These are phyloP conservation scores for Scolecobasidium constrictum DNA, from an alignment of 2,329 filamentous ascomycete species.

Conservation along the genomic window DNA sequence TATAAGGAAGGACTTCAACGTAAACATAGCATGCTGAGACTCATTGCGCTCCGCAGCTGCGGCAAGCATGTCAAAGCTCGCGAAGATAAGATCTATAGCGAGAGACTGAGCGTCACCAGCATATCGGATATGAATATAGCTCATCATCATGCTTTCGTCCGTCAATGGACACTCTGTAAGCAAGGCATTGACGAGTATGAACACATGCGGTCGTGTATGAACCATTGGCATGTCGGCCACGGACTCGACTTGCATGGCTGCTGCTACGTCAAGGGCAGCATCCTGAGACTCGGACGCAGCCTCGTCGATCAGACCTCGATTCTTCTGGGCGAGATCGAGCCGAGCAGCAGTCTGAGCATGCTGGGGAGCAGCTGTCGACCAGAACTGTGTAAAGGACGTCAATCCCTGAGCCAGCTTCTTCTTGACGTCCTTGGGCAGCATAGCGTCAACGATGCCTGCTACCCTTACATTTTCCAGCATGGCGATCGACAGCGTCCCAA, in stretches of 20 bases:
- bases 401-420: conserved; percentile 38
- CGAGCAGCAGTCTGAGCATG: conserved; percentile 26
- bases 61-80: conserved; percentile 80
- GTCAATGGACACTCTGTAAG: conserved; percentile 72
- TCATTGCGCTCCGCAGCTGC: conserved; percentile 71
- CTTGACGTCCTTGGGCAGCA: conserved; percentile 41
- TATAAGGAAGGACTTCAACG: conserved; percentile 79
- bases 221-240: conserved; percentile 57
- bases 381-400: conserved; percentile 41
- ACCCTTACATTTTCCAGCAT: conserved; percentile 50
- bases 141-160: conserved; percentile 69
- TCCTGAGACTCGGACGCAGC: conserved; percentile 26
- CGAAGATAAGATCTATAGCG: conserved; percentile 72
- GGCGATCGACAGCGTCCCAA: conserved; percentile 52
- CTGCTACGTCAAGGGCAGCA: conserved; percentile 24
- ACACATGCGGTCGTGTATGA: conserved; percentile 72
- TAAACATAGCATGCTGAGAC: conserved; percentile 48
- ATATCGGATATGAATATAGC: conserved; percentile 76
- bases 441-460: conserved; percentile 41
- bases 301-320: conserved; percentile 32
- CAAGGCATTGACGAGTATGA: conserved; percentile 73
- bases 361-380: conserved; percentile 7
- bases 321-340: conserved; percentile 28
- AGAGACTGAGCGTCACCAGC: conserved; percentile 69
- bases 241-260: conserved; percentile 35